Conservation (phyloP, 768 basidiomycete genomes). For the Trametes gibbosa region DNA sequence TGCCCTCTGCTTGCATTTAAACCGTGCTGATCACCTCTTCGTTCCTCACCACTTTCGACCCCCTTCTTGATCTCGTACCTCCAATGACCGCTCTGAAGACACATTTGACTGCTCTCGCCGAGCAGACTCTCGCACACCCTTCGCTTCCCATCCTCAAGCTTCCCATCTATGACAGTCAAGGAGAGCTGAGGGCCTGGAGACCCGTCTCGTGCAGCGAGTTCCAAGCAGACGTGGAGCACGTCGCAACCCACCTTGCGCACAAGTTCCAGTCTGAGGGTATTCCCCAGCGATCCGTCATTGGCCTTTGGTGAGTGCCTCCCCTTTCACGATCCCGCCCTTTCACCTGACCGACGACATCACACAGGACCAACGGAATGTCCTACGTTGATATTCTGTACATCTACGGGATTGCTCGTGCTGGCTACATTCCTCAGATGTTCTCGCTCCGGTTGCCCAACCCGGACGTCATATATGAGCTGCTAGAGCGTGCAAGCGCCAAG, state of each 20-base stretch:
- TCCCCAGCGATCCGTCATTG: conserved; percentile 53
- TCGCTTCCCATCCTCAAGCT: conserved; percentile 52
- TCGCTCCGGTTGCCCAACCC: conserved; percentile 70
- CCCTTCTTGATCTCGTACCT: neutral
- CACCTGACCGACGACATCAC: neutral
- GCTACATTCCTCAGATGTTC: conserved; percentile 71
- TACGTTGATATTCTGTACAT: conserved; percentile 67
- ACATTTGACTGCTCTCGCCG: conserved; percentile 59
- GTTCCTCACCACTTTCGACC: neutral
- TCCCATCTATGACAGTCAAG: conserved; percentile 34
- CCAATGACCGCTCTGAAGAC: conserved; percentile 30
- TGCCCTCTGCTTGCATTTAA: conserved; percentile 3
- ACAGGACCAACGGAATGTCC: conserved; percentile 65
- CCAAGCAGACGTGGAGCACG: conserved; percentile 55
- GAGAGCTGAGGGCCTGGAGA: conserved; percentile 50
- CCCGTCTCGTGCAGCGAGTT: conserved; percentile 62
- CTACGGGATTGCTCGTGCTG: conserved; percentile 58
- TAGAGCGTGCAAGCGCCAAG: conserved; percentile 52
- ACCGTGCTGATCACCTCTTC: neutral
- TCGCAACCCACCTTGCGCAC: conserved; percentile 56
- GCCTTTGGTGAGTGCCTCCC: conserved; percentile 56
- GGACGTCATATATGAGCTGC: conserved; percentile 61
- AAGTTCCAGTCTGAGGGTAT: conserved; percentile 43
- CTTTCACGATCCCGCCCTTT: neutral
- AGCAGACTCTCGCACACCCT: conserved; percentile 45